A percentile compares a stretch with the other conserved stretches of the same genome.
phyloP scores from a whole-genome alignment of 1,284 basidiomycete genomes.

The Malassezia brasiliensis region DNA sequence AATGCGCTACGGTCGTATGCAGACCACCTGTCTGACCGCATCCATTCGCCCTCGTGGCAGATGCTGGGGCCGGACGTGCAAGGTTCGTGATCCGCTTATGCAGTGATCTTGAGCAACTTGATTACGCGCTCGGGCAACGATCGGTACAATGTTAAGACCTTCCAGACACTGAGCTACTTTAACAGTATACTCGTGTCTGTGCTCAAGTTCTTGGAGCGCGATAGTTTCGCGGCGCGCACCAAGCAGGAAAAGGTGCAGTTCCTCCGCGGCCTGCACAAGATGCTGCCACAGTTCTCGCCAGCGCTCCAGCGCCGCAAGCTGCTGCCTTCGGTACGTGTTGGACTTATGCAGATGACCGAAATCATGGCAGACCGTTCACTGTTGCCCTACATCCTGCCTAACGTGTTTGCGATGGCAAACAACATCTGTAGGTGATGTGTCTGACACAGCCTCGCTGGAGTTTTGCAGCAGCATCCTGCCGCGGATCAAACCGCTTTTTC shows the following conservation, averaged over 20 bases:
- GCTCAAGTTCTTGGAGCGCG: constrained; percentile 87
- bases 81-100: not conserved
- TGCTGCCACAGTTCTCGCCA: constrained; percentile 78
- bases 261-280: constrained; percentile 66
- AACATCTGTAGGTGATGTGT: constrained; percentile 84
- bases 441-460: constrained; percentile 58
- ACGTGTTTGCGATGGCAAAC: constrained; percentile 75
- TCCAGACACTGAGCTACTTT: constrained; percentile 80
- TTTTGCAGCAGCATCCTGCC: constrained; percentile 75
- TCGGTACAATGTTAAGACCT: constrained; percentile 65
- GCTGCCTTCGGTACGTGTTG: constrained; percentile 58
- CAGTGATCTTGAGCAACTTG: constrained; percentile 27
- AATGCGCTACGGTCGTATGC: constrained; percentile 68
- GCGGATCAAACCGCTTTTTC: constrained; percentile 79
- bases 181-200: constrained; percentile 90
- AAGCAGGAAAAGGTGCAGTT: constrained; percentile 92
- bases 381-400: constrained; percentile 77
- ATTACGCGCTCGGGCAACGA: constrained; percentile 62
- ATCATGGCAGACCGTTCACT: constrained; percentile 26
- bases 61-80: constrained; percentile 31
- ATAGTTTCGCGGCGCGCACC: constrained; percentile 85
- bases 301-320: constrained; percentile 79
- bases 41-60: constrained; percentile 26
- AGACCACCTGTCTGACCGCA: constrained; percentile 49
- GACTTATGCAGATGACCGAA: constrained; percentile 47